A percentile compares a stretch with the other conserved stretches of the same genome.
Evolutionary conservation across 352 stramenopile species (phyloP).

Genomic region (Phytopythium cucurbitacearum): DNA sequence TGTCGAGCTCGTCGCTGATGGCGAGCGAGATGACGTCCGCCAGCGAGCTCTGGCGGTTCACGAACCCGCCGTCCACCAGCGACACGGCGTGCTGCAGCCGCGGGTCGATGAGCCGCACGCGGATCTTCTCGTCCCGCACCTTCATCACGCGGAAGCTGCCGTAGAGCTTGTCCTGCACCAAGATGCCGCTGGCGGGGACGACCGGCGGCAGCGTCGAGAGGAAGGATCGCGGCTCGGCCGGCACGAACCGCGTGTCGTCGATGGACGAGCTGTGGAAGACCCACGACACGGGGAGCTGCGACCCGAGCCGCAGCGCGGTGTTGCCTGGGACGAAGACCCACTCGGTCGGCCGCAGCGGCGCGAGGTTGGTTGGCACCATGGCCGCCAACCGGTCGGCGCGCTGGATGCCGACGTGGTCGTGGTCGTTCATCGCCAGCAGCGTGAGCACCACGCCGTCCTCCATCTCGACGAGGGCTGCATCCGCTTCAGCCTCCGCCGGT

Average conservation of each 20-base stretch:
- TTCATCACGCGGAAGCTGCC: constrained; percentile 63
- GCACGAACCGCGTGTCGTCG: constrained; percentile 67
- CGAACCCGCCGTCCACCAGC: constrained; percentile 13
- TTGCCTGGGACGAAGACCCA: constrained; percentile 53
- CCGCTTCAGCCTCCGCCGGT: constrained; percentile 10
- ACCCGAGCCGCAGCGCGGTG: constrained; percentile 32
- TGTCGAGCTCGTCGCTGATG: constrained; percentile 23
- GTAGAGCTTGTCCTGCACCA: constrained; percentile 71
- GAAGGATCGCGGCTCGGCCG: constrained; percentile 57
- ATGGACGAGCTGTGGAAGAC: constrained; percentile 63
- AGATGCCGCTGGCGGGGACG: constrained; percentile 35
- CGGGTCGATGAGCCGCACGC: constrained; percentile 52
- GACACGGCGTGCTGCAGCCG: constrained; percentile 32
- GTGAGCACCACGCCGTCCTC: constrained; percentile 63
- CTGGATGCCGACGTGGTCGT: constrained; percentile 61
- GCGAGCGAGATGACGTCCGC: constrained; percentile 32
- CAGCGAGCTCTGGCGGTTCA: constrained; percentile 20
- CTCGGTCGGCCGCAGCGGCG: constrained; percentile 33
- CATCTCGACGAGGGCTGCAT: constrained; percentile 49
- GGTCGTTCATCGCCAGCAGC: constrained; percentile 77
- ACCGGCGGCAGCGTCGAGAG: constrained; percentile 33
- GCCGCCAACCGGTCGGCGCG: constrained; percentile 61
- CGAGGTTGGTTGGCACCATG: constrained; percentile 38
- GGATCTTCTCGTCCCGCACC: constrained; percentile 55
- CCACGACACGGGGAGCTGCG: constrained; percentile 60